Percentiles rank a stretch among this genome's conserved stretches.
Evolutionary conservation across 306 rosid genomes (phyloP).

Genomic region (Amphicarpaea edgeworthii): DNA sequence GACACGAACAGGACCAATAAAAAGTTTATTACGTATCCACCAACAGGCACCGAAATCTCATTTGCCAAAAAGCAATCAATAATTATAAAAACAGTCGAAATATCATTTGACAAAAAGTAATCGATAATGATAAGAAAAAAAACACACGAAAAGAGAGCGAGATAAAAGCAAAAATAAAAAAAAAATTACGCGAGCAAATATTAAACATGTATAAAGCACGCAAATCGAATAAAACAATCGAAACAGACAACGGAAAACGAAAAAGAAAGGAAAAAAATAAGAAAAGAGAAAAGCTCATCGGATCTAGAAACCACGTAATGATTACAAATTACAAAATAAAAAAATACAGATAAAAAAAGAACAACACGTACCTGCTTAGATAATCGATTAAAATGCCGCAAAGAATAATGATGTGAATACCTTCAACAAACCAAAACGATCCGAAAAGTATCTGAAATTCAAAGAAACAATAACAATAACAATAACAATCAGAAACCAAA

Average conservation of each 20-base stretch:
- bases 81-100: neutral
- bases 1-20: neutral
- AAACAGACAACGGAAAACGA: neutral
- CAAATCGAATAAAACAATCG: neutral
- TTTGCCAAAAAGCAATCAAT: neutral
- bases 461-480: too few species aligned
- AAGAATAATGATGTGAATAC: neutral
- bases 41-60: neutral
- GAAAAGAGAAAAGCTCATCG: neutral
- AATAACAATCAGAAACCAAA: too few species aligned
- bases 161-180: neutral
- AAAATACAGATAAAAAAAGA: neutral
- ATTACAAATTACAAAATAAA: neutral
- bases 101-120: neutral
- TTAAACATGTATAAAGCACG: neutral
- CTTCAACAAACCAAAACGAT: constrained; percentile 13
- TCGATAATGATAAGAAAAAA: neutral
- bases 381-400: neutral
- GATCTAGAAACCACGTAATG: constrained; percentile 8
- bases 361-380: constrained; percentile 33
- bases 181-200: neutral
- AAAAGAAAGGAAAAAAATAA: neutral
- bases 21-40: neutral
- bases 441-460: constrained; percentile 5
- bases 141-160: neutral